Evolutionary conservation across 192 early-diverging fungal species (phyloP).

Genomic region (Neocallimastix lanati): DNA sequence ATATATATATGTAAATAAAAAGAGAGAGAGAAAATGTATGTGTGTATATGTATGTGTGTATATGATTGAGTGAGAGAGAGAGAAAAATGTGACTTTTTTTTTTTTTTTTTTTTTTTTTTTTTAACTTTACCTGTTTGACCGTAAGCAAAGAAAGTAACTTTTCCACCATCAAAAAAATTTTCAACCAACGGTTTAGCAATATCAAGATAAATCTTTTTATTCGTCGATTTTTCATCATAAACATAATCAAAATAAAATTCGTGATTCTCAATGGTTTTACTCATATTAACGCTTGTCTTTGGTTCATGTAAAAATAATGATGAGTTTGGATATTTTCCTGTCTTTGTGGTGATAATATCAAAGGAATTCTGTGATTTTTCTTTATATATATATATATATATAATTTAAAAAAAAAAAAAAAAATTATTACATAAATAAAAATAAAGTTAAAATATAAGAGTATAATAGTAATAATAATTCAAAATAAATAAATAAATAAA

Average conservation of each 20-base stretch:
- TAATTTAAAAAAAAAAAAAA: too few species aligned
- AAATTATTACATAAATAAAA: too few species aligned
- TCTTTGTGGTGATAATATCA: conserved; percentile 14
- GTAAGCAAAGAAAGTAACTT: conserved; percentile 18
- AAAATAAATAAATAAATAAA: too few species aligned
- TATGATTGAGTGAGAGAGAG: too few species aligned
- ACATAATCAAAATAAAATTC: neutral
- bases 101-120: too few species aligned
- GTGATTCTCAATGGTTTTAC: neutral
- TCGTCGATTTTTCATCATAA: neutral
- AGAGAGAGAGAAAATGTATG: too few species aligned
- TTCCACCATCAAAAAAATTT: conserved; percentile 10
- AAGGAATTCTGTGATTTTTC: conserved; percentile 4
- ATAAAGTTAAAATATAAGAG: too few species aligned
- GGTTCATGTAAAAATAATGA: conserved; percentile 21
- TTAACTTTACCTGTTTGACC: conserved; percentile 5
- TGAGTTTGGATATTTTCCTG: conserved; percentile 10
- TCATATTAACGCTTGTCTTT: conserved; percentile 2
- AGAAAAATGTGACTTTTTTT: too few species aligned
- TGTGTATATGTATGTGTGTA: too few species aligned
- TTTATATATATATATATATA: too few species aligned
- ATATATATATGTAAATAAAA: too few species aligned
- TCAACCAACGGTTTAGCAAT: conserved; percentile 7
- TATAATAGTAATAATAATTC: too few species aligned
- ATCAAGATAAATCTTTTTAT: conserved; percentile 13